phyloP scores from a whole-genome alignment of 2,329 filamentous ascomycete genomes.

The Calonectria montana region DNA sequence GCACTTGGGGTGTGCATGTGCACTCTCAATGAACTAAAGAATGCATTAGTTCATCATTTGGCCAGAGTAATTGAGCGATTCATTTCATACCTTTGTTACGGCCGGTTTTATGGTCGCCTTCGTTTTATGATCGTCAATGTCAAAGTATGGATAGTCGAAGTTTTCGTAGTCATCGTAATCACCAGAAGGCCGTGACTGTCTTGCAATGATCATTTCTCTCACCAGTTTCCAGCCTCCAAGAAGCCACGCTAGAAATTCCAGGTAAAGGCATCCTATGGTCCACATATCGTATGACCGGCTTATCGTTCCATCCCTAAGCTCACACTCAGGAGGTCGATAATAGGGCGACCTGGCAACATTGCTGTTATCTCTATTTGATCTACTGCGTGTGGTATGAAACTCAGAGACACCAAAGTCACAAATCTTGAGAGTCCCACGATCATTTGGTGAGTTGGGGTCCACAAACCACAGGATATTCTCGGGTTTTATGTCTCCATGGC shows the following conservation, averaged over 20 bases:
- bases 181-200: background rate
- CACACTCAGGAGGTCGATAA: background rate
- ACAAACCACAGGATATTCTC: background rate
- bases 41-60: background rate
- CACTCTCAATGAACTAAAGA: background rate
- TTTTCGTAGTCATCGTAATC: background rate
- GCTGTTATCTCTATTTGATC: background rate
- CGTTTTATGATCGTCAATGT: background rate
- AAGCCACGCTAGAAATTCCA: background rate
- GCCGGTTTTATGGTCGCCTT: background rate
- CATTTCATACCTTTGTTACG: background rate
- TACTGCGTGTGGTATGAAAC: background rate
- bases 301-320: background rate
- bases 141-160: background rate
- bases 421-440: background rate
- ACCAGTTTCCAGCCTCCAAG: background rate
- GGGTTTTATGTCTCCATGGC: background rate
- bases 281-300: background rate
- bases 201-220: background rate
- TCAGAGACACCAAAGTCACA: background rate
- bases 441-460: background rate
- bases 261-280: background rate
- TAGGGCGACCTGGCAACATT: background rate
- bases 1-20: background rate
- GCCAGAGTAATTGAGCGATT: background rate